Percentiles rank a stretch among this genome's conserved stretches.
phyloP scores from a whole-genome alignment of 2,329 filamentous ascomycete species.

The Calonectria multiphialidica region DNA sequence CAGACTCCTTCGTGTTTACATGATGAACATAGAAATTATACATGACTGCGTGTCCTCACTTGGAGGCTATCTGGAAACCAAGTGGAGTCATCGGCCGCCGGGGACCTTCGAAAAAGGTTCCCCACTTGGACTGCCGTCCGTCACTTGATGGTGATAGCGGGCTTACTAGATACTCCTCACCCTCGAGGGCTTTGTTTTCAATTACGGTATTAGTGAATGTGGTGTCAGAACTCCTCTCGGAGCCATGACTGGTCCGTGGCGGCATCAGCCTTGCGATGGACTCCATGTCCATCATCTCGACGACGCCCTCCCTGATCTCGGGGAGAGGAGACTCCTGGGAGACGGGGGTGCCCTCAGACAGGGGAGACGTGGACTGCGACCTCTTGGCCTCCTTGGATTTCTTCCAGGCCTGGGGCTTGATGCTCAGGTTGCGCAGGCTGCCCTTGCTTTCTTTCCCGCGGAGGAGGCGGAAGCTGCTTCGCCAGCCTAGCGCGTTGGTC shows the following conservation, averaged over 20 bases:
- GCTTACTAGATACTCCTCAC: constrained; percentile 19
- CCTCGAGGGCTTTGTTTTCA: background rate
- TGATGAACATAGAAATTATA: background rate
- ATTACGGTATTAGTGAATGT: background rate
- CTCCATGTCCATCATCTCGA: constrained; percentile 13
- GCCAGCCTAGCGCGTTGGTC: constrained; percentile 24
- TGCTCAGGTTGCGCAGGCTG: constrained; percentile 40
- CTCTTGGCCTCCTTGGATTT: constrained; percentile 36
- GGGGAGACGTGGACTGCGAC: constrained; percentile 5
- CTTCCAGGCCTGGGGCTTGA: constrained; percentile 44
- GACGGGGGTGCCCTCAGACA: background rate
- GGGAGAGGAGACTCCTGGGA: background rate
- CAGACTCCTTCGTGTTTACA: background rate
- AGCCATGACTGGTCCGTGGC: background rate
- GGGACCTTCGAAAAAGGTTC: background rate
- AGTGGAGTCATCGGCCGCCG: constrained; percentile 12
- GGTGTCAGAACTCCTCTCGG: background rate
- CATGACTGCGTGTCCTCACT: background rate
- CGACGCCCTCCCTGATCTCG: background rate
- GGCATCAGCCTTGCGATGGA: constrained; percentile 3
- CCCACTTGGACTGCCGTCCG: constrained; percentile 15
- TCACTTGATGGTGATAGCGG: constrained; percentile 18
- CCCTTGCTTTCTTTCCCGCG: constrained; percentile 30
- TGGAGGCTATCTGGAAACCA: background rate
- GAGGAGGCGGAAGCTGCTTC: constrained; percentile 36